Base-by-base conservation (phyloP, 2,329 filamentous ascomycete genomes). In the Cadophora gregata region DNA sequence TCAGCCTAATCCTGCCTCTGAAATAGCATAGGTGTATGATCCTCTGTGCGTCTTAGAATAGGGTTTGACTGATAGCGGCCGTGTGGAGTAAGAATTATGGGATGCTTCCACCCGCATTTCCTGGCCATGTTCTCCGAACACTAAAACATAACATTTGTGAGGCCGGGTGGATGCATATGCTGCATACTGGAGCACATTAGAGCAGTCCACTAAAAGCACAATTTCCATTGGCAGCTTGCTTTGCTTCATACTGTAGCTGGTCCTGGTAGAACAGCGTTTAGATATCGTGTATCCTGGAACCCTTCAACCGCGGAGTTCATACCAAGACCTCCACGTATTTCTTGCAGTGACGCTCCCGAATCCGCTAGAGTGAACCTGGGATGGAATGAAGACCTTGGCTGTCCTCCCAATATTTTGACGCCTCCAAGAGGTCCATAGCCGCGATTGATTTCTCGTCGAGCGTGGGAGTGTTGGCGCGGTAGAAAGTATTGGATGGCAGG, bases 371-470 rank as follows among this genome's bases (percentile, higher is more conserved):
- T 38, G 27, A 33, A 62, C 47, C 24, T 62, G 45, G 47, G 47
- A 53, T 36, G 21, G 31, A 38, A 38, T 27, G 5, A 25, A 36
- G 31, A 16, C 21, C 59, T 62, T 51, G 59, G 59, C 59, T 51
- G 21, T 21, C n/a, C 8, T 62, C 42, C 50, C 56, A 36, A 38
- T 62, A 55, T 27, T 63, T 61, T 58, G 31, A 67, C 58, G 62
- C 61, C 50, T 61, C 55, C 66, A 58, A 65, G 50, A 64, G 51
- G 36, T 53, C 45, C 31, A 61, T 67, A 67, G 62, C 48, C 66
- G 66, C 66, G 66, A 64, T 62, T 45, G 36, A 47, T 48, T 51
- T 21, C 10, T 48, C 58, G 45, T 27, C 25, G 36, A 60, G 38
- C 10, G 58, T 50, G 45, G 27, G 24, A 53, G 38, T 42, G 59